Base-by-base conservation (phyloP, 2,329 filamentous ascomycete genomes). In the Fusarium clavum region DNA sequence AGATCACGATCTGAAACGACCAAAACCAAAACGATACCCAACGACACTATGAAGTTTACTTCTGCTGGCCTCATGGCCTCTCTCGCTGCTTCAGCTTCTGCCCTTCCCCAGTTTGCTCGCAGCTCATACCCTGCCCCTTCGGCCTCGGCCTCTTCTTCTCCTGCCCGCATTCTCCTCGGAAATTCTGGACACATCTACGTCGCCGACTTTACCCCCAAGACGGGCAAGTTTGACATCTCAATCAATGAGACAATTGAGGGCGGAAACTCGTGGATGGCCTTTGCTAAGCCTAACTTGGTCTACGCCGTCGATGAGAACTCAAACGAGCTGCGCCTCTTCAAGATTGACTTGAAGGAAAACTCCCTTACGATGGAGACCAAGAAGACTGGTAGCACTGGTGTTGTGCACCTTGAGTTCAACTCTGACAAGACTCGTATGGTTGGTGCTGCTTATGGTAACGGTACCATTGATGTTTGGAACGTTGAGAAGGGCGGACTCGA, bases 251-350 rank as follows among this genome's bases (percentile, higher is more conserved):
- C 67, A 47, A 78, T 82, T 22, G 69, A 74, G 51, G 82, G 81
- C 40, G 75, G 77, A 34, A 80, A 84, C 24, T 85, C 82, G 64
- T 87, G 85, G 85, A 75, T 87, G 76, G 75, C 79, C 41, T 81
- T 80, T 73, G 79, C 78, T 51, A 64, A 77, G 20, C 80, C 80
- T 27, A 78, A 81, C 71, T 56, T 61, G 22, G 62, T 87, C 45
- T 86, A 85, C 62, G 82, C 82, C 46, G 82, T 84, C 22, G 80
- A 87, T 66, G 85, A 87, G 79, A 81, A 81, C 69, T 77, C 79
- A 68, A 75, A 76, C 52, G 71, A 75, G 46, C 76, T 82, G n/a
- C 79, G 80, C 61, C 72, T 81, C 18, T 84, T 83, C 71, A 77
- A 73, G 20, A 69, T 84, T 32, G 78, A 83, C 64, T 65, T 74